Percentiles rank a stretch among this genome's conserved stretches.
Conservation (phyloP, 2,329 filamentous ascomycete genomes). For the Botryotinia calthae region DNA sequence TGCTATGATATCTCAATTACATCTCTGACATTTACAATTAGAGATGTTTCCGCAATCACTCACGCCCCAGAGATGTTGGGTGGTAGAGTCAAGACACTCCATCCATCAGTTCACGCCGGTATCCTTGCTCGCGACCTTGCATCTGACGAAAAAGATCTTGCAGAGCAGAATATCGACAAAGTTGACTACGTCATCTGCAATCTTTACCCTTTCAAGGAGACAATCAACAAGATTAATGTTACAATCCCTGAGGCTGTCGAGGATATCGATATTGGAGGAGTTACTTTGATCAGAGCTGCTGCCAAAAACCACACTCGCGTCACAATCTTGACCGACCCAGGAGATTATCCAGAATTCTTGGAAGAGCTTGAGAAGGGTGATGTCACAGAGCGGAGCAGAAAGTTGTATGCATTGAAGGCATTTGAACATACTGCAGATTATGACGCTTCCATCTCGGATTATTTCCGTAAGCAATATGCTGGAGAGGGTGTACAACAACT, state of each 20-base stretch:
- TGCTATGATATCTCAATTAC: neutral
- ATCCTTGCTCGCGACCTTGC: constrained; percentile 93
- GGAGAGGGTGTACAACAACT: constrained; percentile 79
- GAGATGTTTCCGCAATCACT: constrained; percentile 96
- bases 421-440: constrained; percentile 99
- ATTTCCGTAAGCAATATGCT: constrained; percentile 97
- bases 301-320: constrained; percentile 98
- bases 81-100: constrained; percentile 90
- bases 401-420: constrained; percentile 91
- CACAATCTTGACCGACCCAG: constrained; percentile 91
- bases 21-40: constrained; percentile 40
- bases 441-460: constrained; percentile 88
- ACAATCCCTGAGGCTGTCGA: constrained; percentile 96
- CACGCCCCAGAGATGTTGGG: constrained; percentile 95
- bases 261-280: constrained; percentile 97
- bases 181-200: constrained; percentile 98
- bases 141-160: constrained; percentile 94
- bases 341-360: constrained; percentile 91
- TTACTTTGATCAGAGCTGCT: constrained; percentile 91
- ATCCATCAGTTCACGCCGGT: constrained; percentile 76
- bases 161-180: constrained; percentile 91
- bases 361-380: constrained; percentile 85
- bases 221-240: constrained; percentile 93
- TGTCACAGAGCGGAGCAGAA: constrained; percentile 79
- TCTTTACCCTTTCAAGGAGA: constrained; percentile 98